Evolutionary conservation across 1,139 yeast species (phyloP).

Genomic region (Debaryomycetaceae sp.): DNA sequence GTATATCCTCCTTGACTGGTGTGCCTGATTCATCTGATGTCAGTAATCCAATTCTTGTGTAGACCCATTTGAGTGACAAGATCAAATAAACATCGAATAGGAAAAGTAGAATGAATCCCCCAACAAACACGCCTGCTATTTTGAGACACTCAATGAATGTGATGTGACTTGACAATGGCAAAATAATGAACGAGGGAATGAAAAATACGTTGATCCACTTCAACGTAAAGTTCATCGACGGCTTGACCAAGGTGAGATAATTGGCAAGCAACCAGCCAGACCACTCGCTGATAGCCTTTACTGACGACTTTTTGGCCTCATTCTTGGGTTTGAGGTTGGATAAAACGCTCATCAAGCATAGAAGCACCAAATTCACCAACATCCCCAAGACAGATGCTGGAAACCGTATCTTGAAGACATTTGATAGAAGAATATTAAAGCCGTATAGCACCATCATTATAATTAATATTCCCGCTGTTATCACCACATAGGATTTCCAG

Average conservation of each 20-base stretch:
- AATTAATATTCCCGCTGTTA: constrained; percentile 35
- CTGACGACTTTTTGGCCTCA: constrained; percentile 1
- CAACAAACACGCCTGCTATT: constrained; percentile 67
- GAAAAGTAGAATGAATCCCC: constrained; percentile 58
- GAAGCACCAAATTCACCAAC: constrained; percentile 54
- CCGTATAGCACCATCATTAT: constrained; percentile 54
- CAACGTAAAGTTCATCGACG: constrained; percentile 66
- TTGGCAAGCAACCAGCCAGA: constrained; percentile 32
- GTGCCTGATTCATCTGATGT: constrained; percentile 8
- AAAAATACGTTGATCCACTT: constrained; percentile 79
- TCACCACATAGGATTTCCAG: constrained; percentile 29
- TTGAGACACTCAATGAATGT: constrained; percentile 66
- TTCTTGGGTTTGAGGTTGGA: constrained; percentile 9
- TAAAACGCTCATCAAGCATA: constrained; percentile 33
- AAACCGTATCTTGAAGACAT: constrained; percentile 51
- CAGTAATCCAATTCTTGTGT: constrained; percentile 17
- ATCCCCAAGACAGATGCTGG: constrained; percentile 78
- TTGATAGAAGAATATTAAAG: constrained; percentile 49
- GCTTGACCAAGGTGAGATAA: constrained; percentile 48
- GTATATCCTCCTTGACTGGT: constrained; percentile 7
- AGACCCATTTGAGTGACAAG: constrained; percentile 22
- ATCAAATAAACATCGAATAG: constrained; percentile 42
- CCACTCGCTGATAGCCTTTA: constrained; percentile 9
- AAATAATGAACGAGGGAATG: constrained; percentile 70
- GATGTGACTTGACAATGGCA: constrained; percentile 64